Conservation (phyloP, 805 yeast species). For the Cyberlindnera euphorbiae region DNA sequence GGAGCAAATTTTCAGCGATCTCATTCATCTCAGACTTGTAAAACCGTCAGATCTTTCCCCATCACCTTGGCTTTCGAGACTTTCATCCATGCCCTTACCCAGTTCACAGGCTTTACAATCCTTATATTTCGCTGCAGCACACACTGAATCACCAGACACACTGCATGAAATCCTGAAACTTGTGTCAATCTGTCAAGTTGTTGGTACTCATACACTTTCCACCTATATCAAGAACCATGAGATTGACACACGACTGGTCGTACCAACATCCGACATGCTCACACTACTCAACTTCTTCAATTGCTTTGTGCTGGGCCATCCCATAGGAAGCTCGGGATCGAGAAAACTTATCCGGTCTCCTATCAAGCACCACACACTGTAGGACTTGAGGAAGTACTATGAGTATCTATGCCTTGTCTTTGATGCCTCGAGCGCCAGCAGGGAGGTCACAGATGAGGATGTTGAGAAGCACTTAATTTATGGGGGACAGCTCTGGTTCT, state of each 20-base stretch:
- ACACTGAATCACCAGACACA: neutral
- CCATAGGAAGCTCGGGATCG: neutral
- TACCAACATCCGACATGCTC: slow-evolving; percentile 8
- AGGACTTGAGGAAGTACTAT: neutral
- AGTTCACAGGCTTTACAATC: too few species aligned
- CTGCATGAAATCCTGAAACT: slow-evolving; percentile 5
- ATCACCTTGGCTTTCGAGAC: too few species aligned
- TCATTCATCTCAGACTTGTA: slow-evolving; percentile 10
- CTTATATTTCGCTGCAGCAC: too few species aligned
- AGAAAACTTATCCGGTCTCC: neutral
- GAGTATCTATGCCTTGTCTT: neutral
- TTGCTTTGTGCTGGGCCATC: slow-evolving; percentile 1
- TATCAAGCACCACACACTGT: slow-evolving; percentile 4
- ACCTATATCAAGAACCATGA: slow-evolving; percentile 3
- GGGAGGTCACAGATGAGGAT: neutral
- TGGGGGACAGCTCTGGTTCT: neutral
- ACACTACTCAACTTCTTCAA: slow-evolving; percentile 9
- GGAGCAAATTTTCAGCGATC: neutral
- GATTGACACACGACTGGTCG: slow-evolving; percentile 7
- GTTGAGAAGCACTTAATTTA: slow-evolving; percentile 1
- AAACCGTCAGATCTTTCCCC: neutral
- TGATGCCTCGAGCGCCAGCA: neutral
- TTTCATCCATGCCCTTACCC: too few species aligned
- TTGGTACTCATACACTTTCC: slow-evolving; percentile 7
- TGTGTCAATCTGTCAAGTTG: neutral